Evolutionary conservation across 1,284 basidiomycete genomes (phyloP), one percentile per base, ranked within the genome.

Genomic region (Austropuccinia psidii): DNA sequence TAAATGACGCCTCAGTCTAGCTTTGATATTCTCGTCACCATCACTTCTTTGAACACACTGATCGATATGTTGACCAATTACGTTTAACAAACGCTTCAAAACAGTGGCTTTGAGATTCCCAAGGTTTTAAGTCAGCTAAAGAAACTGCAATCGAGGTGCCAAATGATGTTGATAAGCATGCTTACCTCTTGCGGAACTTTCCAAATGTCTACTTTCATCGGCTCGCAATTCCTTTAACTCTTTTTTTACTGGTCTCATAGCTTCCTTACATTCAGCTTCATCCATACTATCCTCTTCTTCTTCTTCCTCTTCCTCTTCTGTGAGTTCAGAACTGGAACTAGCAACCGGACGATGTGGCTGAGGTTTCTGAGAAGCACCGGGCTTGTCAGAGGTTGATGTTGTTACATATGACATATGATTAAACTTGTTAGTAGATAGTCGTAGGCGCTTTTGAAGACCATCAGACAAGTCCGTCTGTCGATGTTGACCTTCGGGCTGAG

Each of bases 221-320:
- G 55, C 52, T 21, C 21, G 62, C 37, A 15, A 84, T 87, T 79
- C 72, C 78, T 91, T 91, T 76, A 99, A 85, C 81, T 97, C 91
- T 82, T 91, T 91, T 85, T 98, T 98, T 75, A 97, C 95, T 2
- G 96, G 96, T 62, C 96, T 87, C 77, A 99, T 82, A 79, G 94
- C 88, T 82, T 98, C 94, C 83, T 99, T 99, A 58, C 95, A 96
- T 21, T 89, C 85, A 35, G 84, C 85, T 81, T 98, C 96, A 79
- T 98, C 95, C 94, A 98, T 98, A 57, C 72, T 76, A 24, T 76
- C 74, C 57, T 77, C 77, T 37, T 69, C 74, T 31, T 73, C 75
- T n/a, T 78, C 69, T 19, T 77, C 76, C 47, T 66, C 73, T 41
- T 69, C 74, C n/a, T 77, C 66, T 29, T 47, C 31, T 83, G 88